Base-by-base conservation (phyloP, 306 rosid genomes). In the Abrus precatorius region DNA sequence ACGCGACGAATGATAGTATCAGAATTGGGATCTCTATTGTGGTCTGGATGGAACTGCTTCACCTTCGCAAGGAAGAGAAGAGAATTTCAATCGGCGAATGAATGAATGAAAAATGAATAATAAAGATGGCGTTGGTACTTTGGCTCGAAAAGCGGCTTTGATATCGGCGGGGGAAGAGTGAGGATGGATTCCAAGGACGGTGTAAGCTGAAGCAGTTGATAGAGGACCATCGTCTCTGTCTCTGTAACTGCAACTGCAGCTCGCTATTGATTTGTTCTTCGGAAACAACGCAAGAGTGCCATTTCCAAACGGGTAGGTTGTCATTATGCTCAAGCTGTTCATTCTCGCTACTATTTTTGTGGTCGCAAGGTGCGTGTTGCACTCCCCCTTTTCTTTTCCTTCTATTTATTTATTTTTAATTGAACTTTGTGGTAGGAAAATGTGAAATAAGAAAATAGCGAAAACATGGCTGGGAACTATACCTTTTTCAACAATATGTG, bases 31-130 rank as follows among this genome's bases (percentile, higher is more conserved):
- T 87, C 85, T 86, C 84, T 79, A 60, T 83, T 88, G 54, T 89
- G 88, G 62, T 95, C 98, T 10, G 98, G 98, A 77, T 92, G 98
- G 72, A 91, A 95, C 83, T 91, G 90, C 90, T 95, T 95, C 80
- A 95, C 98, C 98, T 94, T 27, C 14, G 54, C 61, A 6, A 56
- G 7, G 5, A 56, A 52, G 30, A 72, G 66, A 6, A 60, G 52
- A 12, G 45, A 10, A 20, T 27, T 4, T 3, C 28, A n/a, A 36
- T 20, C 20, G 20, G 20, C 0, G 41, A 29, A 68, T 70, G 45
- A 62, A 43, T 54, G 63, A 60, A 27, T 14, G 13, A 29, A 32
- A 56, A 56, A 14, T 2, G 2, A 36, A 36, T 36, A 7, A 29
- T 56, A 28, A 67, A 54, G 62, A 20, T 76, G 45, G 10, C 11